Evolutionary conservation across 805 yeast genomes (phyloP).

Genomic region (Sugiyamaella floridensis): DNA sequence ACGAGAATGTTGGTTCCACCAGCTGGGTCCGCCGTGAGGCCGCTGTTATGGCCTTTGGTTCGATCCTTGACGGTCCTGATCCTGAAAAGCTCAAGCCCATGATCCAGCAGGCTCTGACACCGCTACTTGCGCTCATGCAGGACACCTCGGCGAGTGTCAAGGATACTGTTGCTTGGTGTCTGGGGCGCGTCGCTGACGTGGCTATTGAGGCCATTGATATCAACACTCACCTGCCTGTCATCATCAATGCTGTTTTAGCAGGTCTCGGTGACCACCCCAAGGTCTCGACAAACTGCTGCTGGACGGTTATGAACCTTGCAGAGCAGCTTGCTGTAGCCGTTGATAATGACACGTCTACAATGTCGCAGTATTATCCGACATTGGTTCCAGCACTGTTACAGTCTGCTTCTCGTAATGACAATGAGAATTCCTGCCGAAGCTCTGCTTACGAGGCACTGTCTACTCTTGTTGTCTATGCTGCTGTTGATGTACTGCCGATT

Average conservation of each 20-base stretch:
- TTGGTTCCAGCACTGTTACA: conserved; percentile 65
- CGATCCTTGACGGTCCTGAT: conserved; percentile 92
- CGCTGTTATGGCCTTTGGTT: conserved; percentile 98
- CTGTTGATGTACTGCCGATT: conserved; percentile 59
- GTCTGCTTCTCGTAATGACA: conserved; percentile 66
- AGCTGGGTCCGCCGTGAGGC: conserved; percentile 92
- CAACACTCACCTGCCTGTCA: conserved; percentile 56
- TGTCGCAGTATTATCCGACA: conserved; percentile 66
- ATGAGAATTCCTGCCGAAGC: conserved; percentile 82
- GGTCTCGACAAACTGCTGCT: conserved; percentile 94
- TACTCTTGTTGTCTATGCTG: conserved; percentile 67
- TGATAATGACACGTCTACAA: conserved; percentile 43
- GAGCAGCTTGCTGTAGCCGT: conserved; percentile 65
- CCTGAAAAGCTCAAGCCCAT: conserved; percentile 57
- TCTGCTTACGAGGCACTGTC: conserved; percentile 96
- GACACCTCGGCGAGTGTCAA: conserved; percentile 80
- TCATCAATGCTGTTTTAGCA: conserved; percentile 61
- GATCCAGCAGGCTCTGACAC: conserved; percentile 74
- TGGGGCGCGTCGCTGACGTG: conserved; percentile 90
- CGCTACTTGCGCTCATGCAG: conserved; percentile 64
- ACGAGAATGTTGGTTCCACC: conserved; percentile 51
- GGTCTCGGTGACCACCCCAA: conserved; percentile 92
- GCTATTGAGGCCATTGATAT: conserved; percentile 70
- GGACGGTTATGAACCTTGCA: conserved; percentile 88
- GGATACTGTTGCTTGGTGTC: conserved; percentile 97